These are phyloP conservation scores for Pythium chondricola DNA, from an alignment of 352 stramenopile species.

Conservation along the genomic window DNA sequence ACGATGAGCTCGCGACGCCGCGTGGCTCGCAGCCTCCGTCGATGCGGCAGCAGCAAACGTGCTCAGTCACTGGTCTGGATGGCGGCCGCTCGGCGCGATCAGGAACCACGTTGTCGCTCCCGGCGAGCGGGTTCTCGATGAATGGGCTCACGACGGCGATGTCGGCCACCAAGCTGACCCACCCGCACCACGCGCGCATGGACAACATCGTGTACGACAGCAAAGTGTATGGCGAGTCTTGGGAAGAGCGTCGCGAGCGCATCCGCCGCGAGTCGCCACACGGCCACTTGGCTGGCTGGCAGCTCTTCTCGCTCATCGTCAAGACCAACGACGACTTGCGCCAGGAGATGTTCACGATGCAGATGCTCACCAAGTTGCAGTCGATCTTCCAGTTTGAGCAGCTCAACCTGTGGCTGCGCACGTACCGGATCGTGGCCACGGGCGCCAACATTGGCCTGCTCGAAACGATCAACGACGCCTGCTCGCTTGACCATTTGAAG, in stretches of 20 bases:
- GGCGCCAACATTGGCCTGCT: conserved; percentile 91
- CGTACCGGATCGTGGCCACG: conserved; percentile 95
- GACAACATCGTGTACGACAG: conserved; percentile 77
- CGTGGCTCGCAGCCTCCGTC: not conserved
- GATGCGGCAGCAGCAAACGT: conserved; percentile 2
- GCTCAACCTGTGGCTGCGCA: conserved; percentile 89
- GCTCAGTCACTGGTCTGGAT: conserved; percentile 2
- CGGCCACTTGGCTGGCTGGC: conserved; percentile 79
- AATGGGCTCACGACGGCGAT: not conserved
- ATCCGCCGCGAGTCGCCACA: conserved; percentile 67
- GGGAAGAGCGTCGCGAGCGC: conserved; percentile 49
- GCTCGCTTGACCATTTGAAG: conserved; percentile 96
- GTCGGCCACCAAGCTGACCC: conserved; percentile 7
- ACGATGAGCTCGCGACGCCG: conserved; percentile 14
- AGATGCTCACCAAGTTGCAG: conserved; percentile 94
- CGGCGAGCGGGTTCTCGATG: conserved; percentile 12
- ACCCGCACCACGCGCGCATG: conserved; percentile 18
- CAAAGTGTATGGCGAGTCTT: conserved; percentile 75
- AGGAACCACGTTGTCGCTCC: conserved; percentile 10
- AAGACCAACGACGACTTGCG: conserved; percentile 98
- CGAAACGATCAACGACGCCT: conserved; percentile 94
- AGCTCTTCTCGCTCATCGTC: conserved; percentile 93
- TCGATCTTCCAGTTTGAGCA: conserved; percentile 92
- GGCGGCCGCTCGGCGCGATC: conserved; percentile 14
- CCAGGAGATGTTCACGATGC: conserved; percentile 97